Percentiles rank a stretch among this genome's conserved stretches.
These are phyloP conservation scores for Lagenaria siceraria DNA, from an alignment of 306 rosid genomes.

Conservation along the genomic window DNA sequence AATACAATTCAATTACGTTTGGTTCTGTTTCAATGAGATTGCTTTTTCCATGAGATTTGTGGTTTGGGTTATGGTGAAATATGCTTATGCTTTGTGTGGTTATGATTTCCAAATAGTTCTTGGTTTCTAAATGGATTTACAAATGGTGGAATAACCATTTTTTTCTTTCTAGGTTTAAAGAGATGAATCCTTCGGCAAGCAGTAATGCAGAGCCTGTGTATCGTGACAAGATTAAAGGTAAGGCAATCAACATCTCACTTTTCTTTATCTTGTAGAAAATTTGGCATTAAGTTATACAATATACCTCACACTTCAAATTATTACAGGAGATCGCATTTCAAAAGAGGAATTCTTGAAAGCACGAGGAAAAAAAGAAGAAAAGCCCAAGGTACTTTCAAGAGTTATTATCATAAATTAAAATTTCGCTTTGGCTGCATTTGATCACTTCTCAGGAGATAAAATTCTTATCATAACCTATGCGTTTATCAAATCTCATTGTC, in stretches of 20 bases:
- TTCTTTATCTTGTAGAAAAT: slow-evolving; percentile 1
- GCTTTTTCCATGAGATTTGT: not conserved
- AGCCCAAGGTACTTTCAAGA: slow-evolving; percentile 59
- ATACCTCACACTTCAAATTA: slow-evolving; percentile 2
- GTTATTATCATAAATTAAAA: not conserved
- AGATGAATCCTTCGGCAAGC: slow-evolving; percentile 61
- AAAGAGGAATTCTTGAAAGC: slow-evolving; percentile 71
- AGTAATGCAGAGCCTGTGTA: slow-evolving; percentile 67
- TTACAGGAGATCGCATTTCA: slow-evolving; percentile 49
- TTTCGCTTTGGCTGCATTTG: not conserved
- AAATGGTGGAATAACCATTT: not conserved
- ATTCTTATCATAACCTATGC: slow-evolving; percentile 11
- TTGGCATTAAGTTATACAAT: slow-evolving; percentile 1
- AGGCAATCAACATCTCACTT: slow-evolving; percentile 6
- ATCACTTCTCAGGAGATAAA: slow-evolving; percentile 25
- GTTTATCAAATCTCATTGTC: not conserved
- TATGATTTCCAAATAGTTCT: not conserved
- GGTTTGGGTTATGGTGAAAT: not conserved
- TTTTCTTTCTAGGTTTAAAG: slow-evolving; percentile 43
- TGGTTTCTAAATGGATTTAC: not conserved
- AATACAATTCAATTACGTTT: not conserved
- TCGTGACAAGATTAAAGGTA: slow-evolving; percentile 79
- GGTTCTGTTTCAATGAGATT: not conserved
- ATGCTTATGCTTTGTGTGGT: not conserved
- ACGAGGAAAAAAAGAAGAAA: slow-evolving; percentile 54